Base-by-base conservation (phyloP, 1,139 yeast species). In the Nakaseomyces delphensis region DNA sequence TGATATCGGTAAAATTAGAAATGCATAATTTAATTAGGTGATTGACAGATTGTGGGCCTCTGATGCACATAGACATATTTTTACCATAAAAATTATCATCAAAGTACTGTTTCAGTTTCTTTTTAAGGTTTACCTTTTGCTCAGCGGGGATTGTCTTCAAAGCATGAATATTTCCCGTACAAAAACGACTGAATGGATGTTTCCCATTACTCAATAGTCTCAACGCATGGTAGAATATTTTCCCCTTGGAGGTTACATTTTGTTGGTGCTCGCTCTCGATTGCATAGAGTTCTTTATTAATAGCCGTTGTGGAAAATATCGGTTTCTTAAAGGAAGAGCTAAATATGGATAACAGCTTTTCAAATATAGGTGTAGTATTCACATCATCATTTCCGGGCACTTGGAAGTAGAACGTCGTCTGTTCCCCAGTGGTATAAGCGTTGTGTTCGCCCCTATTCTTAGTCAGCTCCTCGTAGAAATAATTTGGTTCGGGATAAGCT, bases 111-210 rank as follows among this genome's bases (percentile, higher is more conserved):
- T 72, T 57, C 45, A 83, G 65, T 25, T 70, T 68, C 16, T 71
- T 76, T 51, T 78, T 68, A 6, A 81, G 78, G 52, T 77, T 73
- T 5, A 70, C 36, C 15, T 74, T 74, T 31, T 67, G 55, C 18
- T 60, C 47, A 4, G 63, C 54, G 0, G 84, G 82, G 2, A 68
- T 65, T 16, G 68, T 76, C 39, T 75, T 75, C 43, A 83, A 65
- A 0, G 89, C 79, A 19, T 63, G 52, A 45, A 70, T 71, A 55
- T 80, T 80, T 15, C 93, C 93, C 0, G 93, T 83, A 11, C 86
- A 77, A 54, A 83, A 83, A 23, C 83, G 77, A 52, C 73, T 71
- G 57, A 75, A 81, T 1, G 87, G 87, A 57, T 82, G 80, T 0
- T 51, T 29, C 1, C 57, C 41, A 42, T 65, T 64, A 2, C 82